Conservation (phyloP, 257 asterid genomes). For the Scutellaria galericulata region DNA sequence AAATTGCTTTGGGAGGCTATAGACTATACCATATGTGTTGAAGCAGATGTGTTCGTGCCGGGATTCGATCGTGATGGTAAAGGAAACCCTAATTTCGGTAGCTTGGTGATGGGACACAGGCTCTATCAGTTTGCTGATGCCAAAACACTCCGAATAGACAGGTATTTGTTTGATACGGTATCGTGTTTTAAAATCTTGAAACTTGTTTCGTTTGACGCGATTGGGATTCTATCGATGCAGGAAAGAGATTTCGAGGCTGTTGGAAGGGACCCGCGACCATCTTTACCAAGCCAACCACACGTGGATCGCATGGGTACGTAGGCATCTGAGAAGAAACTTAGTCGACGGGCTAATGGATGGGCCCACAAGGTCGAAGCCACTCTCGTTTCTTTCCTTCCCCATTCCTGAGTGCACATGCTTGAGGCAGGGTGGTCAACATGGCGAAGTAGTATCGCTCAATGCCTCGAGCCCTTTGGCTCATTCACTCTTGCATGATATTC, state of each 20-base stretch:
- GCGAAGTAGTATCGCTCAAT: constrained; percentile 29
- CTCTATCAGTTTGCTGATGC: constrained; percentile 70
- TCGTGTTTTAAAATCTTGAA: not conserved
- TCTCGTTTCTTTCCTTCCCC: constrained; percentile 81
- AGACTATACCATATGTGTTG: constrained; percentile 78
- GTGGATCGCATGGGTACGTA: constrained; percentile 68
- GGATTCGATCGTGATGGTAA: constrained; percentile 96
- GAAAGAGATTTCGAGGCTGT: constrained; percentile 56
- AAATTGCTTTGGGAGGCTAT: constrained; percentile 94
- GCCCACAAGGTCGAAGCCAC: constrained; percentile 51
- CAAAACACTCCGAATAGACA: constrained; percentile 73
- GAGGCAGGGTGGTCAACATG: constrained; percentile 27
- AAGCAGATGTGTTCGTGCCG: constrained; percentile 83
- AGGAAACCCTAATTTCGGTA: constrained; percentile 88
- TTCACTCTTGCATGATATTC: constrained; percentile 43
- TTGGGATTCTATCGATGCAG: constrained; percentile 43
- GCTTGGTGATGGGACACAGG: constrained; percentile 93
- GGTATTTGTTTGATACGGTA: constrained; percentile 45
- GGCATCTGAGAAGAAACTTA: constrained; percentile 61
- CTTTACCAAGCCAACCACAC: constrained; percentile 82
- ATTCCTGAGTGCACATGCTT: constrained; percentile 83
- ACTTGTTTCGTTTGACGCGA: not conserved
- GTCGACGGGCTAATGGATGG: constrained; percentile 61
- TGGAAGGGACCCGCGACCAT: constrained; percentile 74
- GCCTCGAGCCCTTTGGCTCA: constrained; percentile 49